Percentiles rank a stretch among this genome's conserved stretches.
Evolutionary conservation across 1,284 basidiomycete genomes (phyloP).

Genomic region (Austroboletus niveus): DNA sequence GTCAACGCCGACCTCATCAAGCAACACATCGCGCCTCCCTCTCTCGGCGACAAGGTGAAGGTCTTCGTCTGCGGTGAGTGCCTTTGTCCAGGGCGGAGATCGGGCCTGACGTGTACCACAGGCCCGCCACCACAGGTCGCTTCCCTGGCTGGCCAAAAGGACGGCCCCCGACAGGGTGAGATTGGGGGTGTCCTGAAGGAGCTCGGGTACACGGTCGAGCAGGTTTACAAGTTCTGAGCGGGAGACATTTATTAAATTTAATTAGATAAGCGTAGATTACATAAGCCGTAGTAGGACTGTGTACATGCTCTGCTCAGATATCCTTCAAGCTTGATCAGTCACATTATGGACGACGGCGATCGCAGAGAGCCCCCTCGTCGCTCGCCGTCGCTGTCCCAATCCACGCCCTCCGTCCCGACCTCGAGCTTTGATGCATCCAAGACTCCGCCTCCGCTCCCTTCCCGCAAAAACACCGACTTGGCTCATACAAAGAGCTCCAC

Average conservation of each 20-base stretch:
- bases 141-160: constrained; percentile 77
- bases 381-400: constrained; percentile 24
- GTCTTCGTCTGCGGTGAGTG: constrained; percentile 82
- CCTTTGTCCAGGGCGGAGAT: neutral
- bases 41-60: constrained; percentile 78
- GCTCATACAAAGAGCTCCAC: constrained; percentile 31
- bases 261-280: constrained; percentile 24
- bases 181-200: constrained; percentile 84
- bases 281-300: constrained; percentile 19
- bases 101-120: constrained; percentile 25
- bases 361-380: constrained; percentile 17
- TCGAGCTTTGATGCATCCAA: constrained; percentile 30
- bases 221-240: constrained; percentile 64
- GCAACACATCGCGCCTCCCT: constrained; percentile 69
- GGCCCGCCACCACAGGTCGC: constrained; percentile 86
- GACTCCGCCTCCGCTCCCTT: constrained; percentile 32
- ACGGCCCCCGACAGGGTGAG: constrained; percentile 79
- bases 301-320: neutral
- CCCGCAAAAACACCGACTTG: constrained; percentile 32
- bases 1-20: constrained; percentile 71
- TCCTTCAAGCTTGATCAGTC: neutral
- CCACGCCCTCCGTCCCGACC: constrained; percentile 24
- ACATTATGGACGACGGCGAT: constrained; percentile 29
- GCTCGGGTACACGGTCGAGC: constrained; percentile 81
- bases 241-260: neutral